Evolutionary conservation across 2,329 filamentous ascomycete species (phyloP).

Genomic region (Pseudonectria buxi): DNA sequence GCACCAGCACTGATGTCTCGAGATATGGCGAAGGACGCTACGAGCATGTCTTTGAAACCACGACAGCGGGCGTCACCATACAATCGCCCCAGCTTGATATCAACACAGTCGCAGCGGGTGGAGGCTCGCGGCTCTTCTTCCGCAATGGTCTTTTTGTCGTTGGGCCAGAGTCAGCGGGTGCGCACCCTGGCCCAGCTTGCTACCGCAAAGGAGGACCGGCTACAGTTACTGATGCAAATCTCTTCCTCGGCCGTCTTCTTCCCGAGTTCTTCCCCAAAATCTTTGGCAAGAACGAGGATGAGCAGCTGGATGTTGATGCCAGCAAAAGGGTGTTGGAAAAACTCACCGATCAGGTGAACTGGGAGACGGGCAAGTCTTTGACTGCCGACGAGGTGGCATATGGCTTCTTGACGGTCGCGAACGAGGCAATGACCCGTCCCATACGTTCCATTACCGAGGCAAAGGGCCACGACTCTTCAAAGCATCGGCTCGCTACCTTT

Average conservation of each 20-base stretch:
- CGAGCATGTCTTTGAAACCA: conserved; percentile 92
- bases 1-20: conserved; percentile 86
- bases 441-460: conserved; percentile 89
- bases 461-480: conserved; percentile 84
- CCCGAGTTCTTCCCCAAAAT: conserved; percentile 95
- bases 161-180: conserved; percentile 81
- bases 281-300: conserved; percentile 82
- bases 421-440: conserved; percentile 85
- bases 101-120: conserved; percentile 89
- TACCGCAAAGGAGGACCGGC: conserved; percentile 85
- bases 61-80: conserved; percentile 87
- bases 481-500: conserved; percentile 86
- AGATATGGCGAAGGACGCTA: conserved; percentile 79
- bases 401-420: conserved; percentile 83
- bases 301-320: conserved; percentile 68
- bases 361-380: conserved; percentile 65
- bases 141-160: conserved; percentile 85
- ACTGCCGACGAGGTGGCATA: conserved; percentile 78
- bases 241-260: conserved; percentile 75
- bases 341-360: conserved; percentile 70
- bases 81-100: conserved; percentile 90
- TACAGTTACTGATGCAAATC: conserved; percentile 89
- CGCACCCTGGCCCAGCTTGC: conserved; percentile 83
- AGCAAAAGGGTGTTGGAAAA: conserved; percentile 71
- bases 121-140: conserved; percentile 79